Conservation (phyloP, 129 eudicot species). For the Ambrosia artemisiifolia region DNA sequence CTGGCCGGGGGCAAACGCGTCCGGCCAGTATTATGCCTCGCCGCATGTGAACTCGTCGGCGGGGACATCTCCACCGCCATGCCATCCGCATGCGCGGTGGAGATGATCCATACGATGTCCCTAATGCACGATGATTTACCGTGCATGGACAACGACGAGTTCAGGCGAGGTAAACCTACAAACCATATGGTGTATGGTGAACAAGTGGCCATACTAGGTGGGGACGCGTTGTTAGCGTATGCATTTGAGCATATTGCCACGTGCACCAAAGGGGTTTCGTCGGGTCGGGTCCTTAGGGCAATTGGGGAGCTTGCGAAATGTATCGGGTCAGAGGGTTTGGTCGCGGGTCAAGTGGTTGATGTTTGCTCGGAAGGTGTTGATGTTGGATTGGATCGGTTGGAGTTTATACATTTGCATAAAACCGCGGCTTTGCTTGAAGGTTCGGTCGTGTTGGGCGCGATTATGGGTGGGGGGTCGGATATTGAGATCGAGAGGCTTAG, state of each 20-base stretch:
- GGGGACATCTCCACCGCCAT: constrained; percentile 38
- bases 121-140: constrained; percentile 65
- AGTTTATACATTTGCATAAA: constrained; percentile 56
- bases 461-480: constrained; percentile 52
- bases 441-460: constrained; percentile 55
- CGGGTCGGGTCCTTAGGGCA: constrained; percentile 30
- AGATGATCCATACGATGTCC: constrained; percentile 69
- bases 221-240: constrained; percentile 47
- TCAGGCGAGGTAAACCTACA: constrained; percentile 57
- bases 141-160: constrained; percentile 66
- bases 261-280: constrained; percentile 22
- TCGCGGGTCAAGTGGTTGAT: constrained; percentile 67
- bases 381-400: constrained; percentile 40
- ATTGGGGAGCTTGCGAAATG: constrained; percentile 46
- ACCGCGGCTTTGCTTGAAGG: constrained; percentile 61
- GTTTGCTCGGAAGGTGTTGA: constrained; percentile 41
- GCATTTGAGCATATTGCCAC: constrained; percentile 50
- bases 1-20: constrained; percentile 71
- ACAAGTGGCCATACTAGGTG: constrained; percentile 46
- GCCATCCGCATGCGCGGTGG: constrained; percentile 62
- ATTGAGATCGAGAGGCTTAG: constrained; percentile 46
- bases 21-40: constrained; percentile 59
- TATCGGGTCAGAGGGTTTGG: constrained; percentile 56
- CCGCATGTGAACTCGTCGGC: constrained; percentile 62
- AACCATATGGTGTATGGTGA: constrained; percentile 55